Conservation (phyloP, 2,329 filamentous ascomycete species). For the Polytolypa hystricis region DNA sequence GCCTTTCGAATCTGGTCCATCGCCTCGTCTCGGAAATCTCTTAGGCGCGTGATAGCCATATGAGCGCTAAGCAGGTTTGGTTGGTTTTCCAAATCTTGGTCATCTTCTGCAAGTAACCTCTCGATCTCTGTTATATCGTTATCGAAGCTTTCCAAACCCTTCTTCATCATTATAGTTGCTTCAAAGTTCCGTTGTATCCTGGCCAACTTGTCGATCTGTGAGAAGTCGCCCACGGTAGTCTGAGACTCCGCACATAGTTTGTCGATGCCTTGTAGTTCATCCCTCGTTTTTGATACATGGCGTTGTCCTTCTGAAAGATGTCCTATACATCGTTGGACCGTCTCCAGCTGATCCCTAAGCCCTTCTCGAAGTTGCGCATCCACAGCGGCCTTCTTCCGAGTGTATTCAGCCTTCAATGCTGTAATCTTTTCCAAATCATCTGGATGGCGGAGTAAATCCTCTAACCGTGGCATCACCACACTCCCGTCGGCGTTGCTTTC, state of each 20-base stretch:
- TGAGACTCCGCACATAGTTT: slow-evolving; percentile 94
- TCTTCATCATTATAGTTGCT: slow-evolving; percentile 85
- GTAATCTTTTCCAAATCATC: slow-evolving; percentile 96
- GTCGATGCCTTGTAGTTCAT: slow-evolving; percentile 98
- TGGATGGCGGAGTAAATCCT: slow-evolving; percentile 85
- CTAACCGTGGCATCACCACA: slow-evolving; percentile 60
- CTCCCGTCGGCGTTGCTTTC: slow-evolving; percentile 44
- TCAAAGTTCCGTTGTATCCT: slow-evolving; percentile 78
- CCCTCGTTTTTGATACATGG: slow-evolving; percentile 84
- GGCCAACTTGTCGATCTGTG: slow-evolving; percentile 55
- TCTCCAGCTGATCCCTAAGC: slow-evolving; percentile 83
- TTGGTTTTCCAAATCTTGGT: slow-evolving; percentile 77
- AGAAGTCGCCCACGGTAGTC: slow-evolving; percentile 95
- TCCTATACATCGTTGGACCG: slow-evolving; percentile 85
- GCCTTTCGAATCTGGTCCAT: slow-evolving; percentile 87
- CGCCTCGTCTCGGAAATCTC: slow-evolving; percentile 90
- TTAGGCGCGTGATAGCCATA: slow-evolving; percentile 79
- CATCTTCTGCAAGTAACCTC: slow-evolving; percentile 68
- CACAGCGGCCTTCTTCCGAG: slow-evolving; percentile 82
- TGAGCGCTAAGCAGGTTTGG: slow-evolving; percentile 82
- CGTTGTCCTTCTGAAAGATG: slow-evolving; percentile 83
- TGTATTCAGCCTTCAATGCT: slow-evolving; percentile 80
- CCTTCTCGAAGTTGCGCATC: slow-evolving; percentile 83
- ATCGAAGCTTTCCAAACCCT: slow-evolving; percentile 78
- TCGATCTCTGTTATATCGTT: slow-evolving; percentile 65